A percentile compares a stretch with the other conserved stretches of the same genome.
Conservation (phyloP, 106 monocot genomes). For the Alisma plantagoaquatica region DNA sequence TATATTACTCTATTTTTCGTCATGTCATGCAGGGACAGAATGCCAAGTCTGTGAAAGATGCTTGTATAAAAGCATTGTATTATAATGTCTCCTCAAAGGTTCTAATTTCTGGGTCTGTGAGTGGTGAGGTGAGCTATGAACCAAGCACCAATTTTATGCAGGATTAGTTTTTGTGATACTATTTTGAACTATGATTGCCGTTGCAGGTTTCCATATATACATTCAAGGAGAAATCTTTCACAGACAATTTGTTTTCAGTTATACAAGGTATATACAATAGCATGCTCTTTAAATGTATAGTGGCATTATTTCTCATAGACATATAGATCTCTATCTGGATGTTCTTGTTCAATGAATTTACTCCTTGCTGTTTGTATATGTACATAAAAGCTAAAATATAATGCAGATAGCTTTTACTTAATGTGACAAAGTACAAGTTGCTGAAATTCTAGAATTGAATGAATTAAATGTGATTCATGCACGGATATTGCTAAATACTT, state of each 20-base stretch:
- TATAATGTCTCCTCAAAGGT: slow-evolving; percentile 52
- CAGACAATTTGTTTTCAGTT: slow-evolving; percentile 51
- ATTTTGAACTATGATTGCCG: slow-evolving; percentile 1
- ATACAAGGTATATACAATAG: slow-evolving; percentile 44
- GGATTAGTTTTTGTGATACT: neutral
- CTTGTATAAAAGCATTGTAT: slow-evolving; percentile 54
- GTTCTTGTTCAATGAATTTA: neutral
- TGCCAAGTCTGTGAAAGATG: slow-evolving; percentile 14
- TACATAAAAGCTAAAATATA: neutral
- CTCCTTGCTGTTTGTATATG: neutral
- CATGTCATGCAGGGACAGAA: slow-evolving; percentile 41
- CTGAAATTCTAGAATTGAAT: too few relatives aligned
- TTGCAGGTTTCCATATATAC: slow-evolving; percentile 55
- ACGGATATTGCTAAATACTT: too few relatives aligned
- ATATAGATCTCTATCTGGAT: too few relatives aligned
- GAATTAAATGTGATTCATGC: too few relatives aligned
- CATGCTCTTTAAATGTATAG: neutral
- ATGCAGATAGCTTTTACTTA: neutral
- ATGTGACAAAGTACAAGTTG: neutral
- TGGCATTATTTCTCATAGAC: too few relatives aligned
- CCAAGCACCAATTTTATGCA: neutral
- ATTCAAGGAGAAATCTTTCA: slow-evolving; percentile 34
- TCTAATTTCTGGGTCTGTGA: slow-evolving; percentile 51
- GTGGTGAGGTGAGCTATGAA: slow-evolving; percentile 42
- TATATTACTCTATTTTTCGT: slow-evolving; percentile 1